phyloP scores from a whole-genome alignment of 768 basidiomycete genomes.

The Kwoniella sp. region DNA sequence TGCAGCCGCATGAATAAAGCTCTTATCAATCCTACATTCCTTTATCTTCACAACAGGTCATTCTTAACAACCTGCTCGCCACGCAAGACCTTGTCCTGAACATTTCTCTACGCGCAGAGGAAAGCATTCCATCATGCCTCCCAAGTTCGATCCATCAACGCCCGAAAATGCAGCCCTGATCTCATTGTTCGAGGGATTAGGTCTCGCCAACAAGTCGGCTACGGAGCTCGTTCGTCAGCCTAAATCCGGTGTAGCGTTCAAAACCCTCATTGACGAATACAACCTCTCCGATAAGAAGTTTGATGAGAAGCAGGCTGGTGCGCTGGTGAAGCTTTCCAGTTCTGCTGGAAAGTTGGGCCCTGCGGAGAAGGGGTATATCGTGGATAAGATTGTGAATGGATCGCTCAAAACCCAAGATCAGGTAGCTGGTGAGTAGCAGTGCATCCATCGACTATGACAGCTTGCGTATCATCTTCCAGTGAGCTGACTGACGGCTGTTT shows the following conservation, averaged over 20 bases:
- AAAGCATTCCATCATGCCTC: slow-evolving; percentile 47
- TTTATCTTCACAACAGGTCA: not conserved
- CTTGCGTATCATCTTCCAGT: no score
- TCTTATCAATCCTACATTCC: slow-evolving; percentile 4
- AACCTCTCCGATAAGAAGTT: slow-evolving; percentile 60
- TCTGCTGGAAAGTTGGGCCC: slow-evolving; percentile 65
- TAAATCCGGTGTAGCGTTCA: slow-evolving; percentile 72
- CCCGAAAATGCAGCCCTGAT: slow-evolving; percentile 59
- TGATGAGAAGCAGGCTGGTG: slow-evolving; percentile 74
- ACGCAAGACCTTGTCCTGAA: slow-evolving; percentile 35
- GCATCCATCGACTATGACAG: no score
- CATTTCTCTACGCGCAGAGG: not conserved
- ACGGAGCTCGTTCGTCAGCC: slow-evolving; percentile 77
- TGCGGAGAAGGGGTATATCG: slow-evolving; percentile 65
- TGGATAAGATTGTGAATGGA: slow-evolving; percentile 70
- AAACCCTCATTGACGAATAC: slow-evolving; percentile 67
- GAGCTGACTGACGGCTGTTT: no score
- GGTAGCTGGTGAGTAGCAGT: slow-evolving; percentile 68
- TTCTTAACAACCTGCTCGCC: slow-evolving; percentile 47
- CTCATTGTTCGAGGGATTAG: slow-evolving; percentile 72
- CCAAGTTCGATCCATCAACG: slow-evolving; percentile 57
- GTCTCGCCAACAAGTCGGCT: slow-evolving; percentile 74
- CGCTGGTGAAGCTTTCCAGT: slow-evolving; percentile 69
- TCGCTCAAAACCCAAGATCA: slow-evolving; percentile 81
- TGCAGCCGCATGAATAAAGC: no score